Evolutionary conservation across 139 green algal genomes (phyloP).

Genomic region (Tetraselmis striata): DNA sequence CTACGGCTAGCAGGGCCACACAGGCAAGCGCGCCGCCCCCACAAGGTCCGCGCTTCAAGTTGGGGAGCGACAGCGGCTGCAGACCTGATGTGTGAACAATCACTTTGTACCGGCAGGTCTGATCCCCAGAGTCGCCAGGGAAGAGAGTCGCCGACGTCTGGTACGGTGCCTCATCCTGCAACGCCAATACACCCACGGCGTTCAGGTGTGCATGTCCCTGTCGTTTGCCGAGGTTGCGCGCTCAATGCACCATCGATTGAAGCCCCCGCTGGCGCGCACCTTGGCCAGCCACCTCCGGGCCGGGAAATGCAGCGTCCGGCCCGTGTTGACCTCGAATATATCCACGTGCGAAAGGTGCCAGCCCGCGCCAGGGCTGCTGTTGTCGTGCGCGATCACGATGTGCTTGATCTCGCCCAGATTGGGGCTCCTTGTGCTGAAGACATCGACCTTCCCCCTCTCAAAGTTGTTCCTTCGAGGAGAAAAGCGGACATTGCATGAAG

Average conservation of each 20-base stretch:
- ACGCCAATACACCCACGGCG: too few species aligned
- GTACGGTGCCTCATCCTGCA: slow-evolving; percentile 34
- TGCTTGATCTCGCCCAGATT: slow-evolving; percentile 39
- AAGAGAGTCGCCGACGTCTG: slow-evolving; percentile 16
- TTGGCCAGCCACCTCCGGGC: slow-evolving; percentile 44
- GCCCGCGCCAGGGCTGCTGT: slow-evolving; percentile 23
- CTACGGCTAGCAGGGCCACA: too few species aligned
- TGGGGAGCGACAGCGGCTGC: too few species aligned
- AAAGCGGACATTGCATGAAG: background rate
- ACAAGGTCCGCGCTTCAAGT: too few species aligned
- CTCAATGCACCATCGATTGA: too few species aligned
- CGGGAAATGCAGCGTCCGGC: slow-evolving; percentile 26
- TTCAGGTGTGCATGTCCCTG: too few species aligned
- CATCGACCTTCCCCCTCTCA: slow-evolving; percentile 21
- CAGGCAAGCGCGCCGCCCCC: too few species aligned
- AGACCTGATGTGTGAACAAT: background rate
- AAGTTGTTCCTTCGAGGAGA: slow-evolving; percentile 47
- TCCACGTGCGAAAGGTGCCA: slow-evolving; percentile 40
- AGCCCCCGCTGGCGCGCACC: too few species aligned
- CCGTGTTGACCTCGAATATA: slow-evolving; percentile 34
- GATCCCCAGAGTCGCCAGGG: background rate
- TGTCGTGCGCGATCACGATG: slow-evolving; percentile 47
- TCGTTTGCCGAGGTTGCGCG: too few species aligned
- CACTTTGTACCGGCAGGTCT: background rate
- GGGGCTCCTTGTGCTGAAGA: slow-evolving; percentile 9